Evolutionary conservation across 495 filamentous ascomycete genomes (phyloP), one percentile per base, ranked within the genome.

Genomic region (Podospora tetraspora): DNA sequence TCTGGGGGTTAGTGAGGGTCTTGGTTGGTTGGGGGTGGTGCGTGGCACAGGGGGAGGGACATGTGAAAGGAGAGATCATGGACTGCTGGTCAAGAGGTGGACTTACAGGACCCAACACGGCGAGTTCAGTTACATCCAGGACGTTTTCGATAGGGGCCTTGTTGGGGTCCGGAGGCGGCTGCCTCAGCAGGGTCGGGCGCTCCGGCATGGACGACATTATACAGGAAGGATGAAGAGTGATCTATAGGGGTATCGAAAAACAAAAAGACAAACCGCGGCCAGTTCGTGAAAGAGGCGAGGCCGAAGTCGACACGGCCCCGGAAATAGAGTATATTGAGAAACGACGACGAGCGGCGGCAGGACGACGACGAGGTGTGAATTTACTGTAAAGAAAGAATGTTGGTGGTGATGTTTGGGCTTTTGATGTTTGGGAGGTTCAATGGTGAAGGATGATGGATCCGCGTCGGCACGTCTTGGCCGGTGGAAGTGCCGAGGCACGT

Each of bases 141-240:
- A 90, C 87, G 79, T 94, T 94, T 81, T 99, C 95, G 71, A 99
- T 94, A 6, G 86, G 80, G 10, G 93, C 88, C 72, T 92, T 91
- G 74, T 86, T 85, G 24, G 86, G 79, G 77, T 95, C 88, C 62
- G 86, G 77, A 32, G 89, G 87, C 59, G 91, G 92, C 32, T 92
- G 89, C 69, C 88, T 84, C 64, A 96, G 88, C 59, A 98, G 84
- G 1, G 94, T 97, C 13, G 87, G 67, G 59, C 76, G 75, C 43
- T 71, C 59, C 0, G 32, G 58, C 72, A 75, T 76, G 34, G 43
- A 52, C 43, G 43, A 52, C 43, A 52, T 52, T 52, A 52, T 52
- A n/a, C 19, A 52, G 43, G 43, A 8, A 52, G 43, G 16, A 52
- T 8, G 19, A 52, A 52, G 19, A 52, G 43, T 3, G 43, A n/a